Percentiles rank a stretch among this genome's conserved stretches.
Conservation (phyloP, 2,329 filamentous ascomycete species). For the Colletotrichum musae region DNA sequence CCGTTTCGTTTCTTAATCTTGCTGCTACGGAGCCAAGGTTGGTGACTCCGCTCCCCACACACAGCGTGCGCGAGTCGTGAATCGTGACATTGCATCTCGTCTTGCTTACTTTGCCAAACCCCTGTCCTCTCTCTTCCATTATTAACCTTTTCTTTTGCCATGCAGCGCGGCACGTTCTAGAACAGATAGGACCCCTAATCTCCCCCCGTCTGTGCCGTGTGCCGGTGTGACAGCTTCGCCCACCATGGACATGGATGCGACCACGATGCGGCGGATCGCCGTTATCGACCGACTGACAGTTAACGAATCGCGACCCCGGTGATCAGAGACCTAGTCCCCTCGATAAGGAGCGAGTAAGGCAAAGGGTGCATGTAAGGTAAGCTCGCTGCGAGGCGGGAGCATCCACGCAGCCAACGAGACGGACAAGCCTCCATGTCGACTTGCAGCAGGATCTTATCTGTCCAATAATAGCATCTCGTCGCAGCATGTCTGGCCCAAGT, state of each 20-base stretch:
- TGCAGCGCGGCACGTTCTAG: conserved; percentile 21
- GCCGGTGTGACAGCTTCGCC: conserved; percentile 21
- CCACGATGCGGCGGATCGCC: conserved; percentile 4
- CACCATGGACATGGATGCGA: conserved; percentile 14
- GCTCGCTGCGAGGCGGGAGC: conserved; percentile 2
- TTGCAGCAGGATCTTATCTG: conserved; percentile 8
- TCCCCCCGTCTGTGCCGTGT: conserved; percentile 8
- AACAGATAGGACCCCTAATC: conserved; percentile 23
- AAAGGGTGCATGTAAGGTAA: background rate
- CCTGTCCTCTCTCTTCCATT: background rate
- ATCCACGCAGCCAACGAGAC: background rate
- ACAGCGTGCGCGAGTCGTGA: background rate
- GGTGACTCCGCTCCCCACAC: background rate
- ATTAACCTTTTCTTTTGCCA: conserved; percentile 14
- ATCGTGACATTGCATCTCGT: conserved; percentile 1
- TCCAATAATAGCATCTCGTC: conserved; percentile 9
- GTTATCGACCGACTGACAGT: background rate
- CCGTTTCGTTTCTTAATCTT: conserved; percentile 20
- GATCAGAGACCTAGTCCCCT: background rate
- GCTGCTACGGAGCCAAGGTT: conserved; percentile 1
- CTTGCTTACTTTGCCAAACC: no score
- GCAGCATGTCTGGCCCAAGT: conserved; percentile 8
- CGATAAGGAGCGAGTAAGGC: background rate
- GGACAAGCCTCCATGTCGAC: no score
- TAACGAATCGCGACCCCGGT: conserved; percentile 11